Evolutionary conservation across 345 rosid species (phyloP).

Genomic region (Citrus mangshanensis): DNA sequence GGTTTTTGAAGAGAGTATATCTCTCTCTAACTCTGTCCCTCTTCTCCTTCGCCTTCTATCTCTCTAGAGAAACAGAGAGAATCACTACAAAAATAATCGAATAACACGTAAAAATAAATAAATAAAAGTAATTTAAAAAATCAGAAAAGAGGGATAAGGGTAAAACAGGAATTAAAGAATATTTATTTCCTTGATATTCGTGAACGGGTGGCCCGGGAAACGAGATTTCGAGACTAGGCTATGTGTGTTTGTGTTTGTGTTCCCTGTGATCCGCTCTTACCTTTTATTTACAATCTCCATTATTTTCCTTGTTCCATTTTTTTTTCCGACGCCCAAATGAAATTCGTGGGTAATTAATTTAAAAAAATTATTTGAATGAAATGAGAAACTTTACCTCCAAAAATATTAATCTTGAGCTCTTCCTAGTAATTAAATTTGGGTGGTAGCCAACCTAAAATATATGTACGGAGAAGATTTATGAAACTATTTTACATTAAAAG

Average conservation of each 20-base stretch:
- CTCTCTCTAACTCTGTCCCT: neutral
- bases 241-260: neutral
- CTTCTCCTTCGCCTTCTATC: slow-evolving; percentile 5
- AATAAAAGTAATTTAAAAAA: neutral
- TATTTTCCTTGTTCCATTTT: neutral
- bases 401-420: no score
- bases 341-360: no score
- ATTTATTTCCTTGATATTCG: slow-evolving; percentile 43
- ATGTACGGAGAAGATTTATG: no score
- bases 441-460: no score
- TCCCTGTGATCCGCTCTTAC: neutral
- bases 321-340: neutral
- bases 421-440: no score
- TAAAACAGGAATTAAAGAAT: slow-evolving; percentile 27
- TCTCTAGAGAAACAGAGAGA: slow-evolving; percentile 26
- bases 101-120: neutral
- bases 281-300: no score
- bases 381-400: no score
- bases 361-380: no score
- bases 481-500: no score
- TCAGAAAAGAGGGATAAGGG: slow-evolving; percentile 15
- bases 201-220: slow-evolving; percentile 51
- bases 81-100: slow-evolving; percentile 11
- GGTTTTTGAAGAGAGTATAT: slow-evolving; percentile 21
- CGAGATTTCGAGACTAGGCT: slow-evolving; percentile 35